Conservation (phyloP, 768 basidiomycete genomes). For the Russula ochroleuca region DNA sequence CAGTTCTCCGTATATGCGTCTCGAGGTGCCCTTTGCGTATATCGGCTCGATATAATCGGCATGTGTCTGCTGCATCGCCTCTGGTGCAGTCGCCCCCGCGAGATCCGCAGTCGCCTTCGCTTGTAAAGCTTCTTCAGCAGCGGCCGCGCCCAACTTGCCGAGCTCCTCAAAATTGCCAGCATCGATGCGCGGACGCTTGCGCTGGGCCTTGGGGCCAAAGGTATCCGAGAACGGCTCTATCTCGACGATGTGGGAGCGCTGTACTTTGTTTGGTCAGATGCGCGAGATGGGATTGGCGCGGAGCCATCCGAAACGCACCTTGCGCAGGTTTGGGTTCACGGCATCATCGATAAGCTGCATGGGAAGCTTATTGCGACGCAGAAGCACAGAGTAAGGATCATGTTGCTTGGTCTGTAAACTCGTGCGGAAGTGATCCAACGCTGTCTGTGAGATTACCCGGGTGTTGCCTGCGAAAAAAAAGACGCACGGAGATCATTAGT, state of each 20-base stretch:
- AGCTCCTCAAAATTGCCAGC: conserved; percentile 93
- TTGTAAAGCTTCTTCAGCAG: conserved; percentile 50
- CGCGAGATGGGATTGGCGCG: not conserved
- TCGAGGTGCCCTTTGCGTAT: conserved; percentile 91
- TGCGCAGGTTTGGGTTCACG: conserved; percentile 70
- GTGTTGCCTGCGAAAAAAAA: conserved; percentile 69
- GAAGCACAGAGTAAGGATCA: conserved; percentile 93
- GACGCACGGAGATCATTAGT: not conserved
- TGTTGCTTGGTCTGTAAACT: conserved; percentile 79
- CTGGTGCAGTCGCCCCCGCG: conserved; percentile 40
- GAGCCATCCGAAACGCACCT: conserved; percentile 43
- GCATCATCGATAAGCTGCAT: conserved; percentile 95
- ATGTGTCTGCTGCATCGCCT: conserved; percentile 54
- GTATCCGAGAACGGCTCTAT: conserved; percentile 94
- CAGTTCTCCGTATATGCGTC: conserved; percentile 94
- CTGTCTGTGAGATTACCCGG: conserved; percentile 94
- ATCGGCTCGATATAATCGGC: conserved; percentile 86
- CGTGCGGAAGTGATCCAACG: conserved; percentile 93
- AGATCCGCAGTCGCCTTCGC: conserved; percentile 42
- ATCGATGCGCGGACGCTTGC: conserved; percentile 83
- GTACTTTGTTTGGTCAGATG: not conserved
- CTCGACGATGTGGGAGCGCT: conserved; percentile 92
- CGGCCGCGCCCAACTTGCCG: conserved; percentile 55
- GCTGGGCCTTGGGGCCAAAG: conserved; percentile 93
- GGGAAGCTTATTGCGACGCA: conserved; percentile 92